Percentiles rank a stretch among this genome's conserved stretches.
phyloP scores from a whole-genome alignment of 2,329 filamentous ascomycete species.

The Trichoderma arundinaceum region DNA sequence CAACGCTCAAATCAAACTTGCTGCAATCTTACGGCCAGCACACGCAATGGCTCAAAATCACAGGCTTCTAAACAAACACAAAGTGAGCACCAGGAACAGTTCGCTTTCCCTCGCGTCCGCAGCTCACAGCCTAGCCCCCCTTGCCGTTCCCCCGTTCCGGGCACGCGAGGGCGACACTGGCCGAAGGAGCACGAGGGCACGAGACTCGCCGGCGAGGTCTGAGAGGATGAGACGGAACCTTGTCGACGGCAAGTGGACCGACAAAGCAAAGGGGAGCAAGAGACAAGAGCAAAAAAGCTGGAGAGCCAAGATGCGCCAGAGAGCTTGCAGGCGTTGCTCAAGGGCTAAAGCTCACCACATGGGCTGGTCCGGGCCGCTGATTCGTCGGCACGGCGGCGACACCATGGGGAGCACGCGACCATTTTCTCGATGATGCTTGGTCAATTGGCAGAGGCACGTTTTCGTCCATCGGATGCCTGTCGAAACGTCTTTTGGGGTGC shows the following conservation, averaged over 20 bases:
- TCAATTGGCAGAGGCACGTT: slow-evolving; percentile 40
- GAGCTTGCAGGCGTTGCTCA: slow-evolving; percentile 21
- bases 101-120: no score
- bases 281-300: not conserved
- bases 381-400: slow-evolving; percentile 38
- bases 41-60: no score
- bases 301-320: slow-evolving; percentile 3
- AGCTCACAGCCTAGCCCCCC: no score
- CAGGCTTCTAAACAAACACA: no score
- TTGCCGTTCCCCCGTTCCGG: not conserved
- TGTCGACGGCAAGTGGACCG: slow-evolving; percentile 10
- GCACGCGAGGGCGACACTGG: not conserved
- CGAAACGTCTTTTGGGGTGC: not conserved
- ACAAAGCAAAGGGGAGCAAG: not conserved
- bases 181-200: slow-evolving; percentile 17
- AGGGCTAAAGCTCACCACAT: slow-evolving; percentile 40
- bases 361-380: slow-evolving; percentile 43
- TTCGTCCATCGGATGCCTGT: not conserved
- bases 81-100: no score
- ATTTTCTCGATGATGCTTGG: slow-evolving; percentile 53
- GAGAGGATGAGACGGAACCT: slow-evolving; percentile 15
- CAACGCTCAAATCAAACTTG: no score
- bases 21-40: no score
- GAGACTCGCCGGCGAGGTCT: slow-evolving; percentile 29
- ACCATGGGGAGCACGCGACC: slow-evolving; percentile 49